Percentiles rank a stretch among this genome's conserved stretches.
These are phyloP conservation scores for Eucalyptus tenuipes DNA, from an alignment of 345 rosid species.

Conservation along the genomic window DNA sequence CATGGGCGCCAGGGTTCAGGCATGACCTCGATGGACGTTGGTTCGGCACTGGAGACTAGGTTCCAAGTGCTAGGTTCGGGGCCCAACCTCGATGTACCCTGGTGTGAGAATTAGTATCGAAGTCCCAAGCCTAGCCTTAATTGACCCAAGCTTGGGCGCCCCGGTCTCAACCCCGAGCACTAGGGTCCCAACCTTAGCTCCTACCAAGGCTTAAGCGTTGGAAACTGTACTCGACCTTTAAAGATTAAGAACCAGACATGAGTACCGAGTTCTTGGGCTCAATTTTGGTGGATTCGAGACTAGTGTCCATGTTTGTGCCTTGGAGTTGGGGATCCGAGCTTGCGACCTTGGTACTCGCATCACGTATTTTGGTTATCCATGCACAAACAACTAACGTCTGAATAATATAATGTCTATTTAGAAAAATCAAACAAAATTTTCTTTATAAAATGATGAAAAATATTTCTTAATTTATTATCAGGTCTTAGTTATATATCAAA, in stretches of 20 bases:
- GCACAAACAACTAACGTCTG: not conserved
- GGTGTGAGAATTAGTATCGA: no score
- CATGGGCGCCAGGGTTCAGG: rapidly evolving
- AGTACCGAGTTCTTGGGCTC: not conserved
- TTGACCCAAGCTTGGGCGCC: not conserved
- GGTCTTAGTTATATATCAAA: not conserved
- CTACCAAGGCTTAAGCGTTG: not conserved
- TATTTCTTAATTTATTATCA: no score
- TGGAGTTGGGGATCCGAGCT: no score
- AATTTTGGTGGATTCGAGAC: not conserved
- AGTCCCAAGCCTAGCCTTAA: no score
- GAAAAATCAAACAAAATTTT: no score
- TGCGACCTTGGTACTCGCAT: rapidly evolving
- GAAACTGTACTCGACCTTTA: rapidly evolving
- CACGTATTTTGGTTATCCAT: rapidly evolving
- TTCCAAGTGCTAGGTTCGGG: rapidly evolving
- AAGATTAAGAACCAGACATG: no score
- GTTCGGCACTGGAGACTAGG: rapidly evolving
- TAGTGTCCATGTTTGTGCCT: not conserved
- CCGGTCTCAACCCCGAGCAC: rapidly evolving
- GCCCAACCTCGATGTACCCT: no score
- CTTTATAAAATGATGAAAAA: not conserved
- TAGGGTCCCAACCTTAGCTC: not conserved
- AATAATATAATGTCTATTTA: no score
- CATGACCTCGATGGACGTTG: no score